phyloP scores from a whole-genome alignment of 2,329 filamentous ascomycete species.

The Coleophoma crateriformis region DNA sequence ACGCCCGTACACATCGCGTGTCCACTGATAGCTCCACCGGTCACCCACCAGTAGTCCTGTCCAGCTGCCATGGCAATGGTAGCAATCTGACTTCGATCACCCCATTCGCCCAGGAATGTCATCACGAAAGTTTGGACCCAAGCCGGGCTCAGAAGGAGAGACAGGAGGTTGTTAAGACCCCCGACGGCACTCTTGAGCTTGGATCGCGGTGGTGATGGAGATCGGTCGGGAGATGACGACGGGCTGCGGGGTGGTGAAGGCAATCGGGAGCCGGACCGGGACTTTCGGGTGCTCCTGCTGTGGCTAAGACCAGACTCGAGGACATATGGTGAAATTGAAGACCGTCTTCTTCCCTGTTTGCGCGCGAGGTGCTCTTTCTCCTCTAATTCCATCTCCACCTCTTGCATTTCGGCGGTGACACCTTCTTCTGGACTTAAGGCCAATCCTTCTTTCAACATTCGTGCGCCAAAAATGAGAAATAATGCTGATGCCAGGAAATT shows the following conservation, averaged over 20 bases:
- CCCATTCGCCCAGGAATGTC: slow-evolving; percentile 98
- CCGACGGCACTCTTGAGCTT: slow-evolving; percentile 38
- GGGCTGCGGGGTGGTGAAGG: slow-evolving; percentile 77
- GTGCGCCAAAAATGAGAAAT: slow-evolving; percentile 85
- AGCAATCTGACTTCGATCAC: slow-evolving; percentile 93
- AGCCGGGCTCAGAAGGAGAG: slow-evolving; percentile 83
- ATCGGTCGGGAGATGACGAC: slow-evolving; percentile 66
- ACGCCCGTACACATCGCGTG: slow-evolving; percentile 87
- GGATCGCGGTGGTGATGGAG: slow-evolving; percentile 29
- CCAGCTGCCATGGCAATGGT: slow-evolving; percentile 98
- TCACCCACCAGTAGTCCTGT: slow-evolving; percentile 99
- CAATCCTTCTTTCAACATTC: slow-evolving; percentile 79
- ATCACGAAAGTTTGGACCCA: slow-evolving; percentile 99
- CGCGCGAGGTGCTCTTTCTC: slow-evolving; percentile 80
- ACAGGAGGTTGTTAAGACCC: slow-evolving; percentile 81
- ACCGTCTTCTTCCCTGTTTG: slow-evolving; percentile 59
- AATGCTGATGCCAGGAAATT: slow-evolving; percentile 79
- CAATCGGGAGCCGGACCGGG: slow-evolving; percentile 68
- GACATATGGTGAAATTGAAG: slow-evolving; percentile 67
- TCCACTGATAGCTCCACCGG: slow-evolving; percentile 77
- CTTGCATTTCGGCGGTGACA: slow-evolving; percentile 94
- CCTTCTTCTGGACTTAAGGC: slow-evolving; percentile 87
- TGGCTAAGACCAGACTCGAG: slow-evolving; percentile 72
- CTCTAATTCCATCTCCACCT: slow-evolving; percentile 89
- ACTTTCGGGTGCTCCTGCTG: slow-evolving; percentile 55